Evolutionary conservation across 2,329 filamentous ascomycete genomes (phyloP), one percentile per base, ranked within the genome.

Genomic region (Alternaria angustiovoidea): DNA sequence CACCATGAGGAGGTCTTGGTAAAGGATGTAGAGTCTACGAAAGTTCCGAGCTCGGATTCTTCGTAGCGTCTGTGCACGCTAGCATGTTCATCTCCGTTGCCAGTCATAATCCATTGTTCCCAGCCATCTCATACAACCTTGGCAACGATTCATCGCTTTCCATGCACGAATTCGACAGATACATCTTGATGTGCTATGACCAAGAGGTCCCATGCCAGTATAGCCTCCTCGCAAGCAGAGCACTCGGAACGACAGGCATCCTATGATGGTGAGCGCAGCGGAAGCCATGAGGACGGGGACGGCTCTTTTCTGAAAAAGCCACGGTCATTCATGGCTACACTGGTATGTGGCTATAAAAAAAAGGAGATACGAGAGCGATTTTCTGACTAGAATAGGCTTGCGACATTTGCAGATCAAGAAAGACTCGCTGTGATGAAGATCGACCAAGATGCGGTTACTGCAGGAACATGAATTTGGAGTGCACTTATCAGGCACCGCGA

Each of bases 371-470:
- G 8, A 20, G 34, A 30, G 14, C 24, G 32, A 20, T 49, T 36
- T 49, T 32, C 57, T 74, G 41, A 72, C 46, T 6, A 16, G 14
- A n/a, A 12, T 34, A 77, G 83, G 84, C 84, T 2, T 86, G 84
- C 66, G 84, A 86, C 66, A 81, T 79, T 16, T 86, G 84, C 67
- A 79, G 84, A 26, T 73, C 82, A 49, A 84, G 84, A 67, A 86
- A 86, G 74, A 85, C 83, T 18, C 73, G 83, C 75, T 86, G 84
- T 70, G 84, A 86, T 62, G 84, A 86, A 70, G 84, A 84, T 59
- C 76, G 82, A 32, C 84, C 84, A 34, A 70, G 65, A 48, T 86
- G 84, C 64, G 83, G 83, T 30, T 78, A 85, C 49, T 86, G 84
- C 73, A 82, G 81, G 63, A 73, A 77, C 14, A 79, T 82, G 44